Evolutionary conservation across 2,329 filamentous ascomycete species (phyloP), one percentile per base, ranked within the genome.

Genomic region (Aureobasidium mangrovei): DNA sequence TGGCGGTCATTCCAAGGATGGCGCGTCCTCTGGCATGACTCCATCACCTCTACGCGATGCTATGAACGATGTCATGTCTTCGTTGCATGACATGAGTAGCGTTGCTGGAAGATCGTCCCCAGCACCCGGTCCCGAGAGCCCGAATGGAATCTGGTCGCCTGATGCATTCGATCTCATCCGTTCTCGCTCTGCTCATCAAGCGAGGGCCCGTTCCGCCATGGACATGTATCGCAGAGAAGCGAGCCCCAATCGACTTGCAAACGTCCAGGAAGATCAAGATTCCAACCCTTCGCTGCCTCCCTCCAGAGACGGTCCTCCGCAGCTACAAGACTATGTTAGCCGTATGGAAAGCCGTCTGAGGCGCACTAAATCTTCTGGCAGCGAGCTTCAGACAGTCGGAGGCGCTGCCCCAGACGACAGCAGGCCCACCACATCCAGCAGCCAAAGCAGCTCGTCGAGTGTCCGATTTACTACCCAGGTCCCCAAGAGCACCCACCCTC

Each of bases 21-120:
- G 84, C 2, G 82, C 82, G 3, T 90, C 88, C 4, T 83, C 86
- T 2, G 81, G 80, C 28, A 68, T 68, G 64, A 98, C 93, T 0
- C 93, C 93, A 1, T 97, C 93, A 2, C 93, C 93, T 0, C 74
- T 98, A 3, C 80, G 93, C 56, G 89, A 91, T 68, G 93, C 93
- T 1, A 98, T 98, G 90, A 91, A 97, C 65, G 91, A 94, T 69
- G 91, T 98, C 3, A 96, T 97, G 82, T 89, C 93, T 60, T 94
- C 93, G 54, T 72, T 98, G 41, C 85, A 95, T 65, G 90, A 91
- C 57, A 88, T 98, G 76, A 85, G 85, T 18, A 75, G 84, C 28
- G 61, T 74, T 80, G 40, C 77, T 59, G 31, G 78, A 54, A 72
- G 66, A 8, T 68, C 72, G 31, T 74, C 75, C 10, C 60, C 62